Evolutionary conservation across 2,329 filamentous ascomycete species (phyloP).

Genomic region (Tolypocladium tropicale): DNA sequence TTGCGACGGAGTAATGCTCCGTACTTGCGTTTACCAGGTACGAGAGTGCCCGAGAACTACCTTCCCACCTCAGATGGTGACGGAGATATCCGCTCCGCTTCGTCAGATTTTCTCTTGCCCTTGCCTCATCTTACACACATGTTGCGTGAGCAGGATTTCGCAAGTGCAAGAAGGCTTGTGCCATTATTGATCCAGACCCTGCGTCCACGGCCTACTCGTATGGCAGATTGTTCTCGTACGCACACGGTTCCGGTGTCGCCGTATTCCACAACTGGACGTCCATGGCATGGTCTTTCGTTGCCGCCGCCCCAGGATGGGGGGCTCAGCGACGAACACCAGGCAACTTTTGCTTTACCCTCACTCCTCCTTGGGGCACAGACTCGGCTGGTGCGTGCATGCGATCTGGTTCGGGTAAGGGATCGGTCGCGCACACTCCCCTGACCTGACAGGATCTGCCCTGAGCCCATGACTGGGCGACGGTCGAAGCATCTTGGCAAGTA

Average conservation of each 20-base stretch:
- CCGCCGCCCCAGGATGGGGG: neutral
- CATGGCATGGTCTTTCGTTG: neutral
- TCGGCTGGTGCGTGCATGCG: neutral
- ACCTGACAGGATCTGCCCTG: neutral
- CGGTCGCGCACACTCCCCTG: neutral
- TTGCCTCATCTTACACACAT: neutral
- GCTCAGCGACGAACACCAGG: neutral
- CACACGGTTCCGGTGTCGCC: neutral
- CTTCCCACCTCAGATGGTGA: too few species aligned
- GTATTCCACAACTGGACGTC: neutral
- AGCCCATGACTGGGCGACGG: neutral
- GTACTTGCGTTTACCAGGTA: too few species aligned
- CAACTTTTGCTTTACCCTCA: neutral
- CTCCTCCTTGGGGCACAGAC: neutral
- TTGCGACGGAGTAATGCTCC: too few species aligned
- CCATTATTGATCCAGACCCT: neutral
- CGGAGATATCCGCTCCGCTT: neutral
- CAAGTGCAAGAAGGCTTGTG: too few species aligned
- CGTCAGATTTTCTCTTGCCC: neutral
- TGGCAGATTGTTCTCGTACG: neutral
- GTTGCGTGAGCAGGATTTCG: too few species aligned
- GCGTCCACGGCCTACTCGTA: neutral
- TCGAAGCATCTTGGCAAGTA: neutral
- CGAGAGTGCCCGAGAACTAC: too few species aligned
- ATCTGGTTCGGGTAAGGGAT: neutral